Base-by-base conservation (phyloP, 2,329 filamentous ascomycete genomes). In the Arthroderma sp. region DNA sequence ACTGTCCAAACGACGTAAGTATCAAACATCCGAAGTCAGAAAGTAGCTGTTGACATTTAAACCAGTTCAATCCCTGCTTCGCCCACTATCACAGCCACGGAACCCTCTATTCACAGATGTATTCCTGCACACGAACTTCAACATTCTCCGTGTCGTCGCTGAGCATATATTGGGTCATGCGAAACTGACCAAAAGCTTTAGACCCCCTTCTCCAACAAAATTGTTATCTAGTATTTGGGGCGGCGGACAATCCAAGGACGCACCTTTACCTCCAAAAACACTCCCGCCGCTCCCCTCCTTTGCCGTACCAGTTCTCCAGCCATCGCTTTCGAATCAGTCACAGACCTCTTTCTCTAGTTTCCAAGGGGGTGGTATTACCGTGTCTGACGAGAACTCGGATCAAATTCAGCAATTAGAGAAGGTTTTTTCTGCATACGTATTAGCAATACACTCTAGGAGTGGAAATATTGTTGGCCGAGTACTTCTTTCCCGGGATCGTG, bases 171-270 rank as follows among this genome's bases (percentile, higher is more conserved):
- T 80, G 36, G 71, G 74, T 0, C 77, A 80, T 56, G 83, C 77
- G 59, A 74, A 77, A 7, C 59, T 56, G 28, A 57, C 62, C 33
- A 74, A 74, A 44, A 80, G 78, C 0, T 84, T 85, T 57, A 73
- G 89, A 6, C 79, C 80, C 4, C 77, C 82, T n/a, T 95, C 88
- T 1, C 88, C 89, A 0, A 85, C 93, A 40, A 96, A 95, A 61
- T 73, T 94, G 56, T 70, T 96, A 10, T 93, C 88, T 0, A 94
- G 75, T 56, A 77, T 95, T 44, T 78, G 93, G 54, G 75, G 78
- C 31, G 76, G 78, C 27, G 75, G 72, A 45, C 60, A 63, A 40
- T 53, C 60, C 11, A 63, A 56, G 47, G 62, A 65, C 5, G 51
- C 55, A 30, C 54, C 59, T 15, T 50, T 62, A 5, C 54, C 54